Evolutionary conservation across 169 alveolate species (phyloP), one percentile per base, ranked within the genome.

Genomic region (Plasmodium relictum): DNA sequence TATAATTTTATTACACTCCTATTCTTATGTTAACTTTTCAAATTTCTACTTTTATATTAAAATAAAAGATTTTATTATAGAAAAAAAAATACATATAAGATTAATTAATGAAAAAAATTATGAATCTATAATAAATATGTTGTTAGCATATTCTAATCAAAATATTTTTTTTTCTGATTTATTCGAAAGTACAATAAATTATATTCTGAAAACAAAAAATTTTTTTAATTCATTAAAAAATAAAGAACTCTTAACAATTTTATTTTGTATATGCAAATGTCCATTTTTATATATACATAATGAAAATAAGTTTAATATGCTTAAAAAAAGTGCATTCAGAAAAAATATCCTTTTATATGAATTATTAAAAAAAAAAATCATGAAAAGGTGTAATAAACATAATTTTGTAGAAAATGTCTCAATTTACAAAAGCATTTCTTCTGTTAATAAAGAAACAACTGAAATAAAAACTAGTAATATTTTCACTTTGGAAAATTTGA

Each of bases 321-420:
- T 68, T 5, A 56, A 48, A 12, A 56, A 61, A 16, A 56, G n/a
- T 62, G 16, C 24, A 20, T 41, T 71, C 6, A 68, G 42, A 7
- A 85, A 70, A 85, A 86, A 86, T 71, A 41, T 86, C 20, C n/a
- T 86, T 59, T 86, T 86, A 50, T 86, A 86, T 59, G 76, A 86
- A 71, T 72, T 58, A 20, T 42, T 86, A 62, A 86, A 86, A 86
- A 86, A 71, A 50, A 63, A 70, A 45, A 66, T 78, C 63, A 78
- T 78, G 71, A 78, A 78, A 65, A 78, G 70, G 39, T 65, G 54
- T 44, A 9, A 56, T 12, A 16, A 9, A 39, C 7, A 31, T n/a
- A 18, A 10, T 26, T 65, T 44, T 2, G 52, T 22, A 16, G 56
- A 26, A 31, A 66, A 24, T 8, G 18, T 48, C 65, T 41, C 37